Base-by-base conservation (phyloP, 345 rosid genomes). In the Populus euphratica region DNA sequence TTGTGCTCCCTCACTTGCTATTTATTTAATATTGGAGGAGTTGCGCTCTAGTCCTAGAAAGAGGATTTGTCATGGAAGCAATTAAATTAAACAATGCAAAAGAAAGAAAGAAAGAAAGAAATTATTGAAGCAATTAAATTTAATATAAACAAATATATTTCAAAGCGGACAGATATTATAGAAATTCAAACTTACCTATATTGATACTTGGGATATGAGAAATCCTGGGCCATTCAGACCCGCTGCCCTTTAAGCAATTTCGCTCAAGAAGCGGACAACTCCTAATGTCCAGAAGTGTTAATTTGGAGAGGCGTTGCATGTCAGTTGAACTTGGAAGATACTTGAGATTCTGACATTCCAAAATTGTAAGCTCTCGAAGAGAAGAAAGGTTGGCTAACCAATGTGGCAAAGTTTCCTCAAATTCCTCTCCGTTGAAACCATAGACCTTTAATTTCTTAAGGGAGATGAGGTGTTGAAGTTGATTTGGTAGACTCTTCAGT, bases 311-410 rank as follows among this genome's bases (percentile, higher is more conserved):
- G 2, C 52, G 47, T 41, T 36, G 33, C 49, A 56, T n/a, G 50
- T 50, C 20, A 36, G 61, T 3, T 25, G 73, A 56, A 9, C 50
- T 38, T 23, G 68, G 52, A 10, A 35, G 44, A 59, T 36, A 2
- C n/a, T 61, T 39, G 5, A 73, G 14, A 11, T 36, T 35, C 29
- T 2, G 7, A 38, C 67, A 73, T 3, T 4, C 0, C 0, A 0
- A 7, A 10, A 73, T 61, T 10, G 13, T 1, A 14, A 73, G 68
- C 20, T 16, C 23, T 21, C 38, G 67, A 73, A 73, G 76, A 36
- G 68, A 73, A 10, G 35, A 27, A 73, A 73, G 52, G 29, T 59
- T 12, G 5, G 68, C 68, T 21, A 73, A 59, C 76, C 76, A 73
- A 1, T 33, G 35, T 33, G 35, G 35, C 35, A 33, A 33, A 33